Evolutionary conservation across 441 rosid species (phyloP), one percentile per base, ranked within the genome.

Genomic region (Kokia cookei): DNA sequence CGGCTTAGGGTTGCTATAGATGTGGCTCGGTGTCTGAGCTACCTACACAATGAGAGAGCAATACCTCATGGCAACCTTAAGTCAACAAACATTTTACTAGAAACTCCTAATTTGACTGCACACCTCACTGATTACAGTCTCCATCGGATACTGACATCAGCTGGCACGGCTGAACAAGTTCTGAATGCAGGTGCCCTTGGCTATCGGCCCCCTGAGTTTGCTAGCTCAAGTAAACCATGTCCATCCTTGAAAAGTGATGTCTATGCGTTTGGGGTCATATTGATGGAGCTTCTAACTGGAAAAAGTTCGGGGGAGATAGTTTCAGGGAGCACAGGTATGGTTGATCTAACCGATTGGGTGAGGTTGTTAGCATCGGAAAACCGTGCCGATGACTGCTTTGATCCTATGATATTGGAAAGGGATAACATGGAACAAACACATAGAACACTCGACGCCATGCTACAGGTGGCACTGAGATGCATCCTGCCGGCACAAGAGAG

Each of bases 51-150:
- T 7, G 90, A 86, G 76, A 79, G 80, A 78, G 86, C 92, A 70
- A 90, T 90, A 75, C 94, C 94, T 7, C 94, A 90, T 59, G 94
- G 94, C 65, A 90, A 90, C 85, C 88, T 90, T 13, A 90, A 90
- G 76, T 90, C 94, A n/a, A 82, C 89, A 4, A 88, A 90, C 82
- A 81, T 90, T 77, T 75, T 90, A 72, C 50, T 90, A 35, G 79
- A 83, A 78, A 69, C 81, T 71, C 88, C 83, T 1, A 75, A 81
- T 9, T 65, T 86, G 75, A 84, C 79, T 47, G 85, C 87, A 24
- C 79, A 73, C 69, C 73, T 90, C 70, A 86, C 91, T 5, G 94
- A 90, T 76, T 90, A 88, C 84, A 90, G 92, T 76, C 84, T 90
- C 71, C 94, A 90, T 71, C 80, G 94, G 35, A 79, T 86, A 66